Percentiles rank a stretch among this genome's conserved stretches.
These are phyloP conservation scores for Sarcomyxa edulis DNA, from an alignment of 768 basidiomycete species.

Conservation along the genomic window DNA sequence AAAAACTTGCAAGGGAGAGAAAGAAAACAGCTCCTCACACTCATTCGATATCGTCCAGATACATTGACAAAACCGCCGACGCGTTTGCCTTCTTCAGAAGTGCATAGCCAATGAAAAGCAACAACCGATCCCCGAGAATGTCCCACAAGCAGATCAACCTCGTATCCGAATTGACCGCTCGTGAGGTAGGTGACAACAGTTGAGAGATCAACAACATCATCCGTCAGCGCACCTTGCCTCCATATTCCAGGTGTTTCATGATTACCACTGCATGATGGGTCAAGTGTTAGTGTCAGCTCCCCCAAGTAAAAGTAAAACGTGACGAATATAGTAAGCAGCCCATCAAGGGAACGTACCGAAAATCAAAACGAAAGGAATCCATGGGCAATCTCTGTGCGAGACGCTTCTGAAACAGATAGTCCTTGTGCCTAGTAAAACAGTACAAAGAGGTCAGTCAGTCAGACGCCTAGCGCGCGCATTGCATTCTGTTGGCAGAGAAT, in stretches of 20 bases:
- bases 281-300: no score
- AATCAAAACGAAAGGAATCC: conserved; percentile 86
- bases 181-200: conserved; percentile 62
- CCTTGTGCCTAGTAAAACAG: conserved; percentile 59
- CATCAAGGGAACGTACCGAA: conserved; percentile 70
- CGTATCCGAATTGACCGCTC: conserved; percentile 55
- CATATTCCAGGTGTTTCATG: conserved; percentile 71
- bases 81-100: conserved; percentile 47
- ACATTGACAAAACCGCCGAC: conserved; percentile 67
- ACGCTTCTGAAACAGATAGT: conserved; percentile 76
- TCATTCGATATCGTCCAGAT: conserved; percentile 77
- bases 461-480: conserved; percentile 1
- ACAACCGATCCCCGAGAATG: conserved; percentile 78
- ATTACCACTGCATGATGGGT: conserved; percentile 47
- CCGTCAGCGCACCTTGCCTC: conserved; percentile 51
- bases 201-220: conserved; percentile 63
- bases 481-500: conserved; percentile 22
- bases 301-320: neutral
- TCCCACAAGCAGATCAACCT: conserved; percentile 63
- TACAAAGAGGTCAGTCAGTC: conserved; percentile 1
- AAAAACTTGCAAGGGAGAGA: neutral
- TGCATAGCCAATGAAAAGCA: conserved; percentile 64
- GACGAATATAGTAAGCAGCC: no score
- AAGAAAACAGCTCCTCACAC: conserved; percentile 39
- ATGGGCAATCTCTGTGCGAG: conserved; percentile 60